phyloP scores from a whole-genome alignment of 352 stramenopile species.

The Elongisporangium senticosum region DNA sequence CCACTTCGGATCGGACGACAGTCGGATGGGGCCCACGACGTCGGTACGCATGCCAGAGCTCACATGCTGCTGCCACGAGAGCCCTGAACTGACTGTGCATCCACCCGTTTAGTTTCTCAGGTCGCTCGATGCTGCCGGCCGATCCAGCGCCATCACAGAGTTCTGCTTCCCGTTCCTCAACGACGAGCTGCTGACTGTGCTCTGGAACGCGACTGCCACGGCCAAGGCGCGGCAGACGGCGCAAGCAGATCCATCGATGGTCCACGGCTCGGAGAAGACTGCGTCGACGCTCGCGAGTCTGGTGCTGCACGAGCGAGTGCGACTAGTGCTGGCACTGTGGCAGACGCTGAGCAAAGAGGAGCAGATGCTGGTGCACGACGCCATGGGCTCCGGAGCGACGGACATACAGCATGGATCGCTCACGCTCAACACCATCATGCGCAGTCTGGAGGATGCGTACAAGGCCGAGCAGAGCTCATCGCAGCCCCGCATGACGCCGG shows the following conservation, averaged over 20 bases:
- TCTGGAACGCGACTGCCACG: constrained; percentile 60
- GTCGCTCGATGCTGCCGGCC: constrained; percentile 26
- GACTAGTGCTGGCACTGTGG: constrained; percentile 41
- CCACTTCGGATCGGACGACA: neutral
- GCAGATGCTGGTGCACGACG: constrained; percentile 26
- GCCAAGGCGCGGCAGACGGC: constrained; percentile 10
- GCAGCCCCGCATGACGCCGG: neutral
- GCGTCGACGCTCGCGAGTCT: constrained; percentile 35
- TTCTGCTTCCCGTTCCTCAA: constrained; percentile 43
- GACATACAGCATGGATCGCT: constrained; percentile 2
- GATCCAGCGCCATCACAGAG: constrained; percentile 28
- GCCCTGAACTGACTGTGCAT: neutral
- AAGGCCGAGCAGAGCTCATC: constrained; percentile 39
- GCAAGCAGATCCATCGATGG: constrained; percentile 8
- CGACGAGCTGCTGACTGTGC: constrained; percentile 47
- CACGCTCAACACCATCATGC: constrained; percentile 35
- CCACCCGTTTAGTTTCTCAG: constrained; percentile 16
- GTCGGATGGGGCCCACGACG: neutral
- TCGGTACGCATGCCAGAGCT: neutral
- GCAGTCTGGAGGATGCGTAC: constrained; percentile 56
- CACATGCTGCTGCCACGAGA: too few species aligned
- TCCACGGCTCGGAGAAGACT: constrained; percentile 18
- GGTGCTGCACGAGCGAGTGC: constrained; percentile 60
- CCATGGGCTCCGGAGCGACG: constrained; percentile 12
- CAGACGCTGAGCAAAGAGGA: constrained; percentile 52